Conservation (phyloP, 2,329 filamentous ascomycete genomes). For the Rhynchosporium agropyri region DNA sequence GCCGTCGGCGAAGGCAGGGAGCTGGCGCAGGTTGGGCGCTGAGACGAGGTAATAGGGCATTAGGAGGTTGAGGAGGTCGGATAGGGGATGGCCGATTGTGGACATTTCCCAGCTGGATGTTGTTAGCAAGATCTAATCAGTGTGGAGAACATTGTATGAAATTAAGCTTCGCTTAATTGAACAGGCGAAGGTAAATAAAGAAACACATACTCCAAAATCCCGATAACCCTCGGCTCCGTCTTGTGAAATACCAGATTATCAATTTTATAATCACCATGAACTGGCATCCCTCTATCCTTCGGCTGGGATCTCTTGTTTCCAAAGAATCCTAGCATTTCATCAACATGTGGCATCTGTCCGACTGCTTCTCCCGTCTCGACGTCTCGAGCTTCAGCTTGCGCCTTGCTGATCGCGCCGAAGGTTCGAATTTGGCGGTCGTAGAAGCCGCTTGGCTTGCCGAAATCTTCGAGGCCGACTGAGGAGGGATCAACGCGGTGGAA, state of each 20-base stretch:
- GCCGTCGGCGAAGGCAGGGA: slow-evolving; percentile 46
- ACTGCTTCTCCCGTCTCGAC: slow-evolving; percentile 76
- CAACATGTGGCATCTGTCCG: slow-evolving; percentile 81
- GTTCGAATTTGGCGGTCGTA: slow-evolving; percentile 86
- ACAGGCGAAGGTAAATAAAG: not conserved
- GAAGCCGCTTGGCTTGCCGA: slow-evolving; percentile 75
- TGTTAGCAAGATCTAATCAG: not conserved
- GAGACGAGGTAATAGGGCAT: slow-evolving; percentile 47
- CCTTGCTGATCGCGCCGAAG: slow-evolving; percentile 75
- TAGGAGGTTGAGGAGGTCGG: slow-evolving; percentile 82
- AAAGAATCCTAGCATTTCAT: slow-evolving; percentile 80
- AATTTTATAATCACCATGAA: slow-evolving; percentile 97
- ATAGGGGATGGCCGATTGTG: slow-evolving; percentile 93
- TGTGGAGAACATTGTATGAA: not conserved
- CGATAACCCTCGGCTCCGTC: slow-evolving; percentile 84
- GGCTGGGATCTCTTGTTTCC: slow-evolving; percentile 69
- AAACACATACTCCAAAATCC: slow-evolving; percentile 74
- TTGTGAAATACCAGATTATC: slow-evolving; percentile 89
- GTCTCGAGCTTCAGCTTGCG: slow-evolving; percentile 76
- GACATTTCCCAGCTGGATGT: slow-evolving; percentile 85
- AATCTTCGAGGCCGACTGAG: slow-evolving; percentile 68
- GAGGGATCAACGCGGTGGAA: slow-evolving; percentile 76
- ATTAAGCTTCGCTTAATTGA: not conserved
- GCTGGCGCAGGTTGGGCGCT: slow-evolving; percentile 42
- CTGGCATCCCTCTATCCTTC: slow-evolving; percentile 73